Base-by-base conservation (phyloP, 2,329 filamentous ascomycete species). In the Cladosporium sp. region DNA sequence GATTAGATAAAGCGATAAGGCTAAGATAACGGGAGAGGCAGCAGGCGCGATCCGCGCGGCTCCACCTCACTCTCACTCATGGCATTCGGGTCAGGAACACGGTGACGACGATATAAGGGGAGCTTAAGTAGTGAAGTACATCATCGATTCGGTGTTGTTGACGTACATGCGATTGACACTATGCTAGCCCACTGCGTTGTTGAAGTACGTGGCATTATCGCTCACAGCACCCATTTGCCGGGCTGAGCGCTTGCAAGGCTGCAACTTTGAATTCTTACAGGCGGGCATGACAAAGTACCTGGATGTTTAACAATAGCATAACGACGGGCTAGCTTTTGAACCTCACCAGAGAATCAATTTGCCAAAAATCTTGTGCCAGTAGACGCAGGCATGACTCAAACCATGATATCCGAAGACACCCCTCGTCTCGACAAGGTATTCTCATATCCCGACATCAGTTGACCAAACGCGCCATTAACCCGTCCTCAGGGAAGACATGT, bases 401-500 rank as follows among this genome's bases (percentile, higher is more conserved):
- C 18, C 21, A 36, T 18, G 23, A 23, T 23, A 11, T 8, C 30
- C 13, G 28, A 54, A 8, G 34, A 34, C 30, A 6, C 46, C 18
- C 49, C 49, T 43, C 48, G 49, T 32, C 60, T 63, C 32, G 60
- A 63, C 13, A 63, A 63, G 60, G 60, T 63, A 46, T 14, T 39
- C 16, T 3, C n/a, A 13, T 2, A 8, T 32, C 26, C 18, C 28
- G 4, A 28, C 1, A 18, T n/a, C 10, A 14, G 23, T 21, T 30
- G 4, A 54, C 16, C 51, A 11, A 54, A 23, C 18, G 3, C 7
- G 39, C 11, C 14, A 11, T 23, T 57, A 7, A 57, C 11, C 11
- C 1, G 25, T 16, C 21, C 16, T 26, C 66, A 76, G 73, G 65
- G 67, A 21, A 70, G 74, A 21, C 95, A 99, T 77, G 83, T 95